Evolutionary conservation across 202 grass and related monocot genomes (phyloP).

Genomic region (Carex arenaria): DNA sequence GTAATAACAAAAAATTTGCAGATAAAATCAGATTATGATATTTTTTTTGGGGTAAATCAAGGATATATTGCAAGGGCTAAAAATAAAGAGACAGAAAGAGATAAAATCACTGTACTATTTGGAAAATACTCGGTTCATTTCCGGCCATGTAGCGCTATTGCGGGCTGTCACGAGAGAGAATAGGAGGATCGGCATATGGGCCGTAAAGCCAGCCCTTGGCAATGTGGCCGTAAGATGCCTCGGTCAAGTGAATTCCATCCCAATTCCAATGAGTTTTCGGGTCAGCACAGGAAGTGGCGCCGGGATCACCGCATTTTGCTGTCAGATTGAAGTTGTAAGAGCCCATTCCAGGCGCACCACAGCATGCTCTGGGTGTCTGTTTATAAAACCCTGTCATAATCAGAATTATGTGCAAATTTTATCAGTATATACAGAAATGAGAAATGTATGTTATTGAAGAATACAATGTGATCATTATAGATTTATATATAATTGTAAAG

Average conservation of each 20-base stretch:
- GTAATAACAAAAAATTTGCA: neutral
- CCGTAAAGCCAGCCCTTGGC: constrained; percentile 91
- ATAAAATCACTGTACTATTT: neutral
- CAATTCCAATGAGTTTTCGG: constrained; percentile 67
- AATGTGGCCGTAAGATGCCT: constrained; percentile 64
- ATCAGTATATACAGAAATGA: neutral
- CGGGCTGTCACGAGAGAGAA: constrained; percentile 22
- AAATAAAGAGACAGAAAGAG: neutral
- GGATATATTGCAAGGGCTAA: neutral
- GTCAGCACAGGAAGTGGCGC: constrained; percentile 41
- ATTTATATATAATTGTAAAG: neutral
- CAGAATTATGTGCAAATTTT: neutral
- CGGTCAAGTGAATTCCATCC: constrained; percentile 89
- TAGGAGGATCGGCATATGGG: constrained; percentile 73
- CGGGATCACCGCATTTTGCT: constrained; percentile 58
- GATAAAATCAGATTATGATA: neutral
- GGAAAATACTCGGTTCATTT: neutral
- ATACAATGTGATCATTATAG: neutral
- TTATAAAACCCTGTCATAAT: constrained; percentile 39
- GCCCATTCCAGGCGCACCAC: constrained; percentile 42
- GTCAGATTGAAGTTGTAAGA: constrained; percentile 79
- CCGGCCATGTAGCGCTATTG: neutral
- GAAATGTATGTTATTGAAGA: neutral
- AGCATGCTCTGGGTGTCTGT: constrained; percentile 52
- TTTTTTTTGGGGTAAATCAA: neutral